These are phyloP conservation scores for Nelumbo lutea DNA, from an alignment of 164 flowering plant genomes.

Conservation along the genomic window DNA sequence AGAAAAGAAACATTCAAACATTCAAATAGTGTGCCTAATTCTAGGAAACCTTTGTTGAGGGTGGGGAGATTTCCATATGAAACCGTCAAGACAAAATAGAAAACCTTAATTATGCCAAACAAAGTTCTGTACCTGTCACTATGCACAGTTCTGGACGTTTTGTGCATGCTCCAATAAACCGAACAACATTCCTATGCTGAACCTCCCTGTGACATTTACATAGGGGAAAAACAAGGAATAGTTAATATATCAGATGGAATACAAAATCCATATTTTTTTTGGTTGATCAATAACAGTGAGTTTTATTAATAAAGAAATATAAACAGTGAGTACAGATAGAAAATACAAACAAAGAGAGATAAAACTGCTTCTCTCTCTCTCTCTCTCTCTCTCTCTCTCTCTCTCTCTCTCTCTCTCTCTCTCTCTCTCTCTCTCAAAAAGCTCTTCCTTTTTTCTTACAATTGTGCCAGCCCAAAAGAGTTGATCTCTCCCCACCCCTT, in stretches of 20 bases:
- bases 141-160: conserved; percentile 75
- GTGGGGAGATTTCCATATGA: background rate
- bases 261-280: too few relatives aligned
- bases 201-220: conserved; percentile 61
- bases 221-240: conserved; percentile 3
- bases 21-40: background rate
- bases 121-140: conserved; percentile 61
- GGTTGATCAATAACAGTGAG: too few relatives aligned
- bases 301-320: too few relatives aligned
- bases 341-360: too few relatives aligned
- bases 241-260: background rate
- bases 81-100: background rate
- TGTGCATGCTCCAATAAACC: conserved; percentile 86
- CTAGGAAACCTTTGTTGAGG: background rate
- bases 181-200: conserved; percentile 77
- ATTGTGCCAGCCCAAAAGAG: too few relatives aligned
- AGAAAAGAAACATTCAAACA: background rate
- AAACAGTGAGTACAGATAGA: too few relatives aligned
- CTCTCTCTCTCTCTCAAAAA: too few relatives aligned
- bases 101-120: background rate
- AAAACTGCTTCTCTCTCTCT: too few relatives aligned
- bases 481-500: too few relatives aligned
- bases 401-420: too few relatives aligned
- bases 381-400: too few relatives aligned
- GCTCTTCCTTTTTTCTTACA: too few relatives aligned